These are phyloP conservation scores for Kalaharituber pfeilii DNA, from an alignment of 2,329 filamentous ascomycete genomes.

Conservation along the genomic window DNA sequence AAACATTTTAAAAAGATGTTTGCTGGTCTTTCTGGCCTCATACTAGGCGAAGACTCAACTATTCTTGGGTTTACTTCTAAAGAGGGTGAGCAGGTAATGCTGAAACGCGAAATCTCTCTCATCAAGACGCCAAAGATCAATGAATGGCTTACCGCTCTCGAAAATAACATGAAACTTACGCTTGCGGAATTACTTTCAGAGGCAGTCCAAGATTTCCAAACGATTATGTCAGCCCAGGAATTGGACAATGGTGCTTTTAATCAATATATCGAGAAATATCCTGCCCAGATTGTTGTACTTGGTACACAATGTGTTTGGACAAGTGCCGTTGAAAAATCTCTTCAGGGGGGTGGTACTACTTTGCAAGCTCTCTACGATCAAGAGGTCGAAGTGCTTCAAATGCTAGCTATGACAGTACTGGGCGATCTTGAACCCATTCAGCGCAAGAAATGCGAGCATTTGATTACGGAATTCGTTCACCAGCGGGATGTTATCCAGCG, in stretches of 20 bases:
- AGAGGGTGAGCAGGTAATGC: constrained; percentile 70
- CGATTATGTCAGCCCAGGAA: constrained; percentile 53
- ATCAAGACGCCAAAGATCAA: constrained; percentile 94
- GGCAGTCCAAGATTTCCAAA: constrained; percentile 64
- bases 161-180: constrained; percentile 84
- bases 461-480: constrained; percentile 97
- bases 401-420: constrained; percentile 76
- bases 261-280: constrained; percentile 66
- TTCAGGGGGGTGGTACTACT: constrained; percentile 52
- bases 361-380: constrained; percentile 58
- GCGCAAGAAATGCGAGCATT: constrained; percentile 91
- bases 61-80: constrained; percentile 91
- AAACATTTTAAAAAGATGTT: constrained; percentile 99
- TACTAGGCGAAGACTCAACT: constrained; percentile 76
- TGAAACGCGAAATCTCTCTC: constrained; percentile 84
- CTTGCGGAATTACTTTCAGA: constrained; percentile 80
- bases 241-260: constrained; percentile 56
- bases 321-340: constrained; percentile 59
- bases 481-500: constrained; percentile 88
- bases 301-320: constrained; percentile 93
- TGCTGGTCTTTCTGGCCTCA: constrained; percentile 74
- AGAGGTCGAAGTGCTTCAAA: constrained; percentile 66
- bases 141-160: constrained; percentile 89
- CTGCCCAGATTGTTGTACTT: constrained; percentile 87
- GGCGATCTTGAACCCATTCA: constrained; percentile 73